These are phyloP conservation scores for Aspergillus steynii DNA, from an alignment of 495 filamentous ascomycete genomes.

Conservation along the genomic window DNA sequence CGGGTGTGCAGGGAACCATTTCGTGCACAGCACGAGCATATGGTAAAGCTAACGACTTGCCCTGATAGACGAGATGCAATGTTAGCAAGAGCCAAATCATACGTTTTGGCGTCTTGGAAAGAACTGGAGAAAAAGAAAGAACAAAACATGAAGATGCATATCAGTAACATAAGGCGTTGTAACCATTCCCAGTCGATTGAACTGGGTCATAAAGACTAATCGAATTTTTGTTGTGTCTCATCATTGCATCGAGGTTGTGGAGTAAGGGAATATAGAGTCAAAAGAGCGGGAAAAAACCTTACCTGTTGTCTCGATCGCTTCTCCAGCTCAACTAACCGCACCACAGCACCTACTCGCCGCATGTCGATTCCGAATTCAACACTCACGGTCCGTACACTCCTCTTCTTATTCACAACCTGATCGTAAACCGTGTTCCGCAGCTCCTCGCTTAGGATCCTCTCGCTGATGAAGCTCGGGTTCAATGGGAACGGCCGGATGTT, in stretches of 20 bases:
- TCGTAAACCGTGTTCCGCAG: conserved; percentile 74
- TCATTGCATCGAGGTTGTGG: conserved; percentile 47
- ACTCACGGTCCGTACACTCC: conserved; percentile 76
- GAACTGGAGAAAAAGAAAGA: conserved; percentile 8
- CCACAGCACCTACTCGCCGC: conserved; percentile 83
- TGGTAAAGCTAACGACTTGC: conserved; percentile 71
- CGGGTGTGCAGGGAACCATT: conserved; percentile 72
- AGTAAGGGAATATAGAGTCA: conserved; percentile 15
- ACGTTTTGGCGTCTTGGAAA: not conserved
- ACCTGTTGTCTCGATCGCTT: conserved; percentile 75
- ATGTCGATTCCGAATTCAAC: conserved; percentile 78
- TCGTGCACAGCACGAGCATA: conserved; percentile 73
- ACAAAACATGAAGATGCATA: conserved; percentile 16
- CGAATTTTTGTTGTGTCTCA: conserved; percentile 75
- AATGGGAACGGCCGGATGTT: conserved; percentile 64
- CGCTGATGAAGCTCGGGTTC: conserved; percentile 70
- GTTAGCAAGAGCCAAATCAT: conserved; percentile 14
- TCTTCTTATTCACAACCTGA: conserved; percentile 60
- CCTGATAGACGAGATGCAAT: conserved; percentile 47
- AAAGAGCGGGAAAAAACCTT: conserved; percentile 34
- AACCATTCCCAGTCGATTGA: conserved; percentile 58
- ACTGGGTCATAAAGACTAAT: conserved; percentile 99
- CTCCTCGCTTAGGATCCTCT: conserved; percentile 73
- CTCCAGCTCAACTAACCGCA: conserved; percentile 85
- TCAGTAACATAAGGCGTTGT: conserved; percentile 51